phyloP scores from a whole-genome alignment of 495 filamentous ascomycete species.

The Penicillium mononematosum region DNA sequence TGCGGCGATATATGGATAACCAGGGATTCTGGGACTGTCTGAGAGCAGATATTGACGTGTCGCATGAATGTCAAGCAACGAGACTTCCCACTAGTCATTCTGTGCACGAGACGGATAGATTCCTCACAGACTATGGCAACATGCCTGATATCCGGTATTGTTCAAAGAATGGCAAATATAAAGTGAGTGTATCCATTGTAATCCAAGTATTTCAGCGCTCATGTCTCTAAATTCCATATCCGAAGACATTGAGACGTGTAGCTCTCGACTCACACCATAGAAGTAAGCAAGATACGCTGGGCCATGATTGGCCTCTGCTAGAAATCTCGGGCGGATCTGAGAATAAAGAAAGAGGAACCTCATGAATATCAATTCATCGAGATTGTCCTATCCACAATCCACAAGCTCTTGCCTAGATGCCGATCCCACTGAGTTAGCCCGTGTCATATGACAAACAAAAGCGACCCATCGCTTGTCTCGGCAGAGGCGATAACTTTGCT shows the following conservation, averaged over 20 bases:
- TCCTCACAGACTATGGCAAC: not conserved
- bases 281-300: not conserved
- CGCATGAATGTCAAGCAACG: not conserved
- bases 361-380: not conserved
- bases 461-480: not conserved
- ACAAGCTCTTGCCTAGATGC: not conserved
- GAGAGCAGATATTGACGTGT: not conserved
- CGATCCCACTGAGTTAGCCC: not conserved
- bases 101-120: not conserved
- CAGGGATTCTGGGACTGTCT: not conserved
- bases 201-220: not conserved
- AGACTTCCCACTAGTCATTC: not conserved
- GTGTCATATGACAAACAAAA: not conserved
- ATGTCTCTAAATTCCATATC: not conserved
- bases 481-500: not conserved
- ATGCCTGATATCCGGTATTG: not conserved
- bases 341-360: not conserved
- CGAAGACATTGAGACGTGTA: not conserved
- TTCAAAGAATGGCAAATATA: not conserved
- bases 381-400: not conserved
- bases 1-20: not conserved
- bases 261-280: not conserved
- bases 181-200: not conserved
- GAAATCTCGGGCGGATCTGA: not conserved
- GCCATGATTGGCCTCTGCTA: not conserved